Percentiles rank a stretch among this genome's conserved stretches.
Evolutionary conservation across 495 filamentous ascomycete species (phyloP).

Genomic region (Chlorociboria aeruginascens): DNA sequence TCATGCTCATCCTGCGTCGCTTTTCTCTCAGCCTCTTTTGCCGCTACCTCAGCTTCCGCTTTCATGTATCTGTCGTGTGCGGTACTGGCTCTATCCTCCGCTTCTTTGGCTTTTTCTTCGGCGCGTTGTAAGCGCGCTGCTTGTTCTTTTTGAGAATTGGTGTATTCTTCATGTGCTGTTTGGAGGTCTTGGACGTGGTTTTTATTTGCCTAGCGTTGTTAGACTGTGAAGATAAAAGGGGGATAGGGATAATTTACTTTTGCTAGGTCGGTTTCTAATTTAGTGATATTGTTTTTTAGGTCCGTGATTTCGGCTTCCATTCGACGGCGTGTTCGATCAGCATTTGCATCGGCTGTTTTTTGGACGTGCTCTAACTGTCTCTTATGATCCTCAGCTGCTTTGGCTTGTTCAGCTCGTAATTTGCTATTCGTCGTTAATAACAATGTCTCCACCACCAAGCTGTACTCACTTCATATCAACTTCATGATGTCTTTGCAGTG

Average conservation of each 20-base stretch:
- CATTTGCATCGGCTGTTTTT: slow-evolving; percentile 28
- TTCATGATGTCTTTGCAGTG: slow-evolving; percentile 59
- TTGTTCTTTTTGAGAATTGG: slow-evolving; percentile 34
- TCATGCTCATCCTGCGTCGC: slow-evolving; percentile 61
- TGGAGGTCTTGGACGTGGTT: slow-evolving; percentile 44
- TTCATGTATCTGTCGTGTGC: slow-evolving; percentile 12
- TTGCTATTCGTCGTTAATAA: slow-evolving; percentile 20
- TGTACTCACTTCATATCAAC: slow-evolving; percentile 20
- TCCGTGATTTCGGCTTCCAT: slow-evolving; percentile 19
- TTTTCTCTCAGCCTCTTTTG: slow-evolving; percentile 54
- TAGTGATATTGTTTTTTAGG: slow-evolving; percentile 7
- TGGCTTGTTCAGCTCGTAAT: slow-evolving; percentile 31
- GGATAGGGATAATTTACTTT: slow-evolving; percentile 10
- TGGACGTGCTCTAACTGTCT: slow-evolving; percentile 24
- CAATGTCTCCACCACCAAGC: background rate
- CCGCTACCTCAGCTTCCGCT: slow-evolving; percentile 25
- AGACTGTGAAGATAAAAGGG: background rate
- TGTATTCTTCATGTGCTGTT: slow-evolving; percentile 41
- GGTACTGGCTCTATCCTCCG: slow-evolving; percentile 21
- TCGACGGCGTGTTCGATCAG: slow-evolving; percentile 26
- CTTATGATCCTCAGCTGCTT: slow-evolving; percentile 8
- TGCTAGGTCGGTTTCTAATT: slow-evolving; percentile 14
- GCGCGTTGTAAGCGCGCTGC: slow-evolving; percentile 24
- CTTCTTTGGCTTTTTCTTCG: slow-evolving; percentile 18
- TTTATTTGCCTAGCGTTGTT: slow-evolving; percentile 29